Conservation (phyloP, 192 early-diverging fungal genomes). For the Lobulomyces angularis region DNA sequence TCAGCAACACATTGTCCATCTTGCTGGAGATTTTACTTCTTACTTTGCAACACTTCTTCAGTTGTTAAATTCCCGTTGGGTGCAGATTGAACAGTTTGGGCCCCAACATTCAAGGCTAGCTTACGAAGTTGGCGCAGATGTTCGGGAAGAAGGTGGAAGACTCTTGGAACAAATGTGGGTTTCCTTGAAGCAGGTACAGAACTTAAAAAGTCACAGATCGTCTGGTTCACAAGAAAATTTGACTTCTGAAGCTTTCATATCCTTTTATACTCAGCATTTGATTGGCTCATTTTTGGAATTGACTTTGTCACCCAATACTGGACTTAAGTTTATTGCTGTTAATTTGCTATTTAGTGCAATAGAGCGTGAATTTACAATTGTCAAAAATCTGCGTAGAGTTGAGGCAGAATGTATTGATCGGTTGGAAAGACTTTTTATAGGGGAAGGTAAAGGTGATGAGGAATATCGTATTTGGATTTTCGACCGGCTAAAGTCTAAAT, state of each 20-base stretch:
- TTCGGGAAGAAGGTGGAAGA: conserved; percentile 41
- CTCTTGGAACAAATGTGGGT: conserved; percentile 44
- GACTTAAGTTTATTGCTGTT: conserved; percentile 20
- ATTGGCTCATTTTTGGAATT: conserved; percentile 34
- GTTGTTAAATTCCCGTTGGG: conserved; percentile 35
- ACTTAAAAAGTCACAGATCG: not conserved
- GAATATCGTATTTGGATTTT: conserved; percentile 27
- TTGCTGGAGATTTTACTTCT: not conserved
- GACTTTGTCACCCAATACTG: conserved; percentile 27
- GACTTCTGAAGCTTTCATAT: too few relatives aligned
- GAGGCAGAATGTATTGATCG: conserved; percentile 34
- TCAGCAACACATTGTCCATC: conserved; percentile 3
- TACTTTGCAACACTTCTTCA: conserved; percentile 33
- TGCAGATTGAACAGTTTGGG: conserved; percentile 43
- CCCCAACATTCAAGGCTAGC: conserved; percentile 42
- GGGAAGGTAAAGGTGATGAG: conserved; percentile 23
- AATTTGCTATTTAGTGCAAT: conserved; percentile 29
- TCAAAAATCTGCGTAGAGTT: conserved; percentile 16
- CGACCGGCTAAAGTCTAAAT: too few relatives aligned
- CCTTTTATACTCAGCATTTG: conserved; percentile 15
- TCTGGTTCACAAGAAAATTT: not conserved
- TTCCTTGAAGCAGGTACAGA: conserved; percentile 8
- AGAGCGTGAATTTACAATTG: conserved; percentile 6
- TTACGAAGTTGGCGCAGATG: conserved; percentile 45
- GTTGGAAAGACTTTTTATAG: conserved; percentile 21